Evolutionary conservation across 192 early-diverging fungal species (phyloP), one percentile per base, ranked within the genome.

Genomic region (Coemansia sp.): DNA sequence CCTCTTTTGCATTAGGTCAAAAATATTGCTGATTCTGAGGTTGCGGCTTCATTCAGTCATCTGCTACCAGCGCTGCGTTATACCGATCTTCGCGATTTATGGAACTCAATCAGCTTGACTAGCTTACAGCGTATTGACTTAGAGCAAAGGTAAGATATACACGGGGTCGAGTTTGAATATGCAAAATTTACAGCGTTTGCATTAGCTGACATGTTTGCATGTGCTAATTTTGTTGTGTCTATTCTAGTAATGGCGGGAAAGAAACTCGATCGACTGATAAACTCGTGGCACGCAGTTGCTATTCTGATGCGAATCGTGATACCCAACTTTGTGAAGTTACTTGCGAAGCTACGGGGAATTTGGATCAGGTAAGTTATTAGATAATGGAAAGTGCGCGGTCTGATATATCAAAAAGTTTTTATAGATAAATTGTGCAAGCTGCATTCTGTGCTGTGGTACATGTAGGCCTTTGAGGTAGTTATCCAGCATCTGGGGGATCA

Each of bases 231-330:
- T 49, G 16, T 19, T 49, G 19, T 6, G n/a, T 19, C 27, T 57
- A 19, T n/a, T 57, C 23, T 68, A 67, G 45, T 22, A 31, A 54
- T 41, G 60, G 58, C 49, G 23, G 55, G 38, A 67, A 50, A 37
- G 64, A 48, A 25, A 27, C 4, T 19, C 65, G 57, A 38, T 26
- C 77, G 16, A 64, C 61, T 16, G 68, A 67, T 48, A 73, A 73
- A 53, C 64, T 74, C 11, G 65, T 79, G 29, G 59, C 71, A 25
- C 56, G 61, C 35, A 74, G 61, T 55, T 65, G 61, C 62, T 49
- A 65, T 37, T 56, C 39, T 10, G 71, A 67, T 45, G 8, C 49
- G 6, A 55, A 57, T n/a, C 77, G 77, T 31, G 57, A 61, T 53
- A 29, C 45, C 22, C 25, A 52, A 25, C 26, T 79, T 29, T 45